A percentile compares a stretch with the other conserved stretches of the same genome.
Evolutionary conservation across 1,139 yeast genomes (phyloP).

Genomic region (Lodderomyces margitis): DNA sequence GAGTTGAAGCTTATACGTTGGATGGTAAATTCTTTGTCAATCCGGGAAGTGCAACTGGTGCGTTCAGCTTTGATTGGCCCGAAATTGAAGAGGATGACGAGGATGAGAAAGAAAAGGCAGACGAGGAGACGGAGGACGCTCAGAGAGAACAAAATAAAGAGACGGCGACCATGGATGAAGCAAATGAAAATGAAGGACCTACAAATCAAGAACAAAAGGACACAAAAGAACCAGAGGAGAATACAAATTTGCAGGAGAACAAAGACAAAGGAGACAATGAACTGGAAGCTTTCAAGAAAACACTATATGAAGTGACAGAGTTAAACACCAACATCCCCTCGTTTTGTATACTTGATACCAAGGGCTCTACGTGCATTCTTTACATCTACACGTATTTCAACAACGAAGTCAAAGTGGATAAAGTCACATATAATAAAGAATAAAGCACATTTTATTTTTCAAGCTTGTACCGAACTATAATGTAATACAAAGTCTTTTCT

Average conservation of each 20-base stretch:
- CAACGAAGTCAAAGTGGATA: slow-evolving; percentile 89
- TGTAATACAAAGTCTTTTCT: slow-evolving; percentile 77
- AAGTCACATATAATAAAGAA: slow-evolving; percentile 75
- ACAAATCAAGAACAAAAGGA: slow-evolving; percentile 5
- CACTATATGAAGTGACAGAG: slow-evolving; percentile 19
- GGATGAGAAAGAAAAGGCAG: slow-evolving; percentile 29
- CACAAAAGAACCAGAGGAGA: not conserved
- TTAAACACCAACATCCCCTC: slow-evolving; percentile 58
- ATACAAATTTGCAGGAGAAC: slow-evolving; percentile 7
- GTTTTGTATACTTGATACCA: slow-evolving; percentile 83
- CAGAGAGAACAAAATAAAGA: slow-evolving; percentile 13
- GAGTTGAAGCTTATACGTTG: slow-evolving; percentile 87
- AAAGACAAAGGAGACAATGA: slow-evolving; percentile 11
- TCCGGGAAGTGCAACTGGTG: slow-evolving; percentile 97
- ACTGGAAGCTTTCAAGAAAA: slow-evolving; percentile 10
- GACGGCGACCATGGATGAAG: slow-evolving; percentile 12
- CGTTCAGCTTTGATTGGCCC: slow-evolving; percentile 55
- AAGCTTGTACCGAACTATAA: slow-evolving; percentile 54
- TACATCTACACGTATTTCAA: slow-evolving; percentile 80
- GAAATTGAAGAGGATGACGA: slow-evolving; percentile 47
- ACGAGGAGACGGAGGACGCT: slow-evolving; percentile 15
- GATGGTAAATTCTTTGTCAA: slow-evolving; percentile 91
- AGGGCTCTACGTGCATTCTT: slow-evolving; percentile 71
- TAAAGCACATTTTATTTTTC: slow-evolving; percentile 17
- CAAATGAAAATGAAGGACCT: slow-evolving; percentile 12